Percentiles rank a stretch among this genome's conserved stretches.
phyloP scores from a whole-genome alignment of 805 yeast genomes.

The Candida schatavii region DNA sequence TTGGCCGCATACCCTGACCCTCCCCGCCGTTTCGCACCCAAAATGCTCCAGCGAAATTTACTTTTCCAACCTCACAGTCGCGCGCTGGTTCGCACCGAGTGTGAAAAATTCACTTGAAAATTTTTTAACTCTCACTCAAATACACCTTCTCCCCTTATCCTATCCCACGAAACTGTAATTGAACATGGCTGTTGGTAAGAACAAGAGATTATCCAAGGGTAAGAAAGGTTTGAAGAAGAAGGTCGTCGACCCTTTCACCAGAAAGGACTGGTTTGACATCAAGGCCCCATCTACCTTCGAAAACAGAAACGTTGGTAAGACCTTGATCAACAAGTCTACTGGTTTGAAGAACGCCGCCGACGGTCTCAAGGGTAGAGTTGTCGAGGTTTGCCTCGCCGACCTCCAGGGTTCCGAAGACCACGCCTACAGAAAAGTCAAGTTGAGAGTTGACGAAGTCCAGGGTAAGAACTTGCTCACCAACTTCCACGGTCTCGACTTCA shows the following conservation, averaged over 20 bases:
- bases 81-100: slow-evolving; percentile 1
- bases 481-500: slow-evolving; percentile 99
- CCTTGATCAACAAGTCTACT: slow-evolving; percentile 96
- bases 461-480: slow-evolving; percentile 98
- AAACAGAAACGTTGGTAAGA: slow-evolving; percentile 98
- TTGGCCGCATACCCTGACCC: too few relatives aligned
- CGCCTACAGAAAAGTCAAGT: slow-evolving; percentile 94
- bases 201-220: slow-evolving; percentile 73
- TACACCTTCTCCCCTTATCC: neutral
- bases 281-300: slow-evolving; percentile 99
- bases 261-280: slow-evolving; percentile 98
- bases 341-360: slow-evolving; percentile 98
- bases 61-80: neutral
- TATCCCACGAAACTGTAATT: slow-evolving; percentile 8
- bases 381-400: slow-evolving; percentile 95
- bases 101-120: neutral
- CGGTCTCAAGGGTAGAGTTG: slow-evolving; percentile 96
- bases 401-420: slow-evolving; percentile 99
- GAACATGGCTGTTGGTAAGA: slow-evolving; percentile 61
- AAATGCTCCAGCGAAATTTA: neutral
- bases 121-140: neutral
- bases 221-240: slow-evolving; percentile 99
- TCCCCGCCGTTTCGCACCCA: neutral
- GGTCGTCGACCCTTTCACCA: slow-evolving; percentile 99
- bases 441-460: slow-evolving; percentile 98